Evolutionary conservation across 202 grass and related monocot genomes (phyloP).

Genomic region (Saccharum hybrid): DNA sequence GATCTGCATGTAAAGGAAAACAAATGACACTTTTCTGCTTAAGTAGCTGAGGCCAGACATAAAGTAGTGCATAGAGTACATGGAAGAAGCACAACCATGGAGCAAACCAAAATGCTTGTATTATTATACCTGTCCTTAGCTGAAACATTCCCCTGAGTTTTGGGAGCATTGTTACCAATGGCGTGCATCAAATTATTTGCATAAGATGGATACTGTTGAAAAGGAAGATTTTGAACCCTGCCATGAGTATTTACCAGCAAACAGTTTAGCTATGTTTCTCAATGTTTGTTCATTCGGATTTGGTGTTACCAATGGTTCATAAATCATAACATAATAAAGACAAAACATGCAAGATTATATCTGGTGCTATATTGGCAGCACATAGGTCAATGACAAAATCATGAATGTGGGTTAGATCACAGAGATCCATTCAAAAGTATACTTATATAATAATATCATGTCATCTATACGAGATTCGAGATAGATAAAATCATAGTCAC

Average conservation of each 20-base stretch:
- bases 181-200: slow-evolving; percentile 45
- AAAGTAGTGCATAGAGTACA: slow-evolving; percentile 18
- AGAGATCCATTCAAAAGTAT: slow-evolving; percentile 31
- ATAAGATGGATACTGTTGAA: slow-evolving; percentile 68
- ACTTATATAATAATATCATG: slow-evolving; percentile 36
- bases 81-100: slow-evolving; percentile 22
- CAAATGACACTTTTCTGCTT: slow-evolving; percentile 11
- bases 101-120: slow-evolving; percentile 26
- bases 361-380: slow-evolving; percentile 21
- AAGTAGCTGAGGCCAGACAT: slow-evolving; percentile 14
- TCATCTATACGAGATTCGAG: not conserved
- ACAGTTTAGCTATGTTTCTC: slow-evolving; percentile 35
- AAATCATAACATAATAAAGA: slow-evolving; percentile 12
- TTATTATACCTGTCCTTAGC: slow-evolving; percentile 66
- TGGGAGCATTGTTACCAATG: slow-evolving; percentile 40
- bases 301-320: not conserved
- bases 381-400: slow-evolving; percentile 1
- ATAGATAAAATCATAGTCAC: not conserved
- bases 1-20: slow-evolving; percentile 48
- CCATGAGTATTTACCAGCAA: slow-evolving; percentile 36
- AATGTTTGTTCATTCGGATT: slow-evolving; percentile 24
- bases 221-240: slow-evolving; percentile 87
- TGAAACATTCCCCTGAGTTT: slow-evolving; percentile 56
- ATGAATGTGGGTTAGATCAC: slow-evolving; percentile 24
- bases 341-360: slow-evolving; percentile 14